Base-by-base conservation (phyloP, 305 asterid species). In the Plantago coronopus region DNA sequence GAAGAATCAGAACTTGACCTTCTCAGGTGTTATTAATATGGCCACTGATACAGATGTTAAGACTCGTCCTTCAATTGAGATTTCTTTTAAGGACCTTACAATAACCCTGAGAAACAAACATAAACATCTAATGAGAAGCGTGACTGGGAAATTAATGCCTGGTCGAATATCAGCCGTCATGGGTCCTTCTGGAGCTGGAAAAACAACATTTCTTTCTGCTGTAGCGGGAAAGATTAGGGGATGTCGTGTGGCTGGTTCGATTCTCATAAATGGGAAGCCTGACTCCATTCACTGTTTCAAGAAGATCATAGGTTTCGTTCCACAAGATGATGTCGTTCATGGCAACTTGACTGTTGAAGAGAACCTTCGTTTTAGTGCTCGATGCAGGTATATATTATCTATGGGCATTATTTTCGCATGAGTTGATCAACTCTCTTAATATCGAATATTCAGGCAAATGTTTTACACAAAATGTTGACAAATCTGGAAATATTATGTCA, bases 101-200 rank as follows among this genome's bases (percentile, higher is more conserved):
- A 87, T 93, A 70, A 82, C 99, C 63, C 75, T 93, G 58, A 82
- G 57, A 59, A 74, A 87, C 72, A 93, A 93, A 77, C 71, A 82
- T 83, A 93, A 74, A 61, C 88, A 93, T 83, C 75, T 93, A 69
- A 83, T 93, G 96, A 93, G 97, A 81, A 78, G 81, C 63, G 95
- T 93, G 72, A 80, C 86, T 9, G 99, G 99, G 73, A 89, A 83
- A 73, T 54, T 89, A 56, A 57, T 71, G 55, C 96, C 99, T 27
- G 99, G 99, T 31, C 81, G 95, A 66, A 82, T 93, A 69, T 79
- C 99, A 43, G 97, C 99, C 44, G 97, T 93, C 70, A 93, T 93
- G 99, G 99, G 99, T 54, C 99, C 99, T 62, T 93, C 99, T 15
- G 99, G 99, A 56, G 99, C 99, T 17, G 97, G 99, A 65, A 93